A percentile compares a stretch with the other conserved stretches of the same genome.
These are phyloP conservation scores for Graphilbum ipis-grandicollis DNA, from an alignment of 2,329 filamentous ascomycete genomes.

Conservation along the genomic window DNA sequence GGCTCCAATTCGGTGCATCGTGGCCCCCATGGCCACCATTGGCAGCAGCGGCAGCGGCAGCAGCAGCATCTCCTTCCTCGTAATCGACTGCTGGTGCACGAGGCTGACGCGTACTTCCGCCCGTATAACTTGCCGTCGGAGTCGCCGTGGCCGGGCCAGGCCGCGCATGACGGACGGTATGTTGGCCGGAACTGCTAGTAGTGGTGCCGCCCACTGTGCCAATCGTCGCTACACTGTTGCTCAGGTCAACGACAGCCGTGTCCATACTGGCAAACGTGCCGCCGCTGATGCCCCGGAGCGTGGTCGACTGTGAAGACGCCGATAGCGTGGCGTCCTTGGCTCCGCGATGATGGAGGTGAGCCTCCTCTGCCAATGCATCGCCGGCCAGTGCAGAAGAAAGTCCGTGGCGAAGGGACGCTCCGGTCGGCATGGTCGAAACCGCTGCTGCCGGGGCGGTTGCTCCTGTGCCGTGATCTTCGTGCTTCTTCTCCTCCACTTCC, in stretches of 20 bases:
- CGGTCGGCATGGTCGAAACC: too few relatives aligned
- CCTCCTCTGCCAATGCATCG: too few relatives aligned
- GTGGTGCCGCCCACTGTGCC: too few relatives aligned
- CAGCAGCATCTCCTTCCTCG: neutral
- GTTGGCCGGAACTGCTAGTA: too few relatives aligned
- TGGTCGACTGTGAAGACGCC: neutral
- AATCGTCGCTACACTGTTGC: too few relatives aligned
- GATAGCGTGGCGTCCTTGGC: neutral
- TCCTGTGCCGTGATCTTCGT: slow-evolving; percentile 28
- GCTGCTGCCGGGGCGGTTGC: slow-evolving; percentile 9
- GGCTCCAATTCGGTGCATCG: slow-evolving; percentile 97
- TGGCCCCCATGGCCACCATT: slow-evolving; percentile 47
- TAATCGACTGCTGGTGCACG: neutral
- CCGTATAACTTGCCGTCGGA: too few relatives aligned
- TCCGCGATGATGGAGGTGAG: too few relatives aligned
- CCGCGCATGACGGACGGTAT: too few relatives aligned
- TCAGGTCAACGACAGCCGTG: neutral
- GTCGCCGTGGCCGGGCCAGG: neutral
- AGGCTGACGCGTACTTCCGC: slow-evolving; percentile 2
- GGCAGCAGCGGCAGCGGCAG: neutral
- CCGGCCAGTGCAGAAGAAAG: too few relatives aligned
- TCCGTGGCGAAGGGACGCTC: too few relatives aligned
- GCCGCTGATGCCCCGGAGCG: neutral
- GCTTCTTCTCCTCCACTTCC: slow-evolving; percentile 62
- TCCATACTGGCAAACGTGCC: neutral